Conservation (phyloP, 1,139 yeast species). For the Yamadazyma sp. region DNA sequence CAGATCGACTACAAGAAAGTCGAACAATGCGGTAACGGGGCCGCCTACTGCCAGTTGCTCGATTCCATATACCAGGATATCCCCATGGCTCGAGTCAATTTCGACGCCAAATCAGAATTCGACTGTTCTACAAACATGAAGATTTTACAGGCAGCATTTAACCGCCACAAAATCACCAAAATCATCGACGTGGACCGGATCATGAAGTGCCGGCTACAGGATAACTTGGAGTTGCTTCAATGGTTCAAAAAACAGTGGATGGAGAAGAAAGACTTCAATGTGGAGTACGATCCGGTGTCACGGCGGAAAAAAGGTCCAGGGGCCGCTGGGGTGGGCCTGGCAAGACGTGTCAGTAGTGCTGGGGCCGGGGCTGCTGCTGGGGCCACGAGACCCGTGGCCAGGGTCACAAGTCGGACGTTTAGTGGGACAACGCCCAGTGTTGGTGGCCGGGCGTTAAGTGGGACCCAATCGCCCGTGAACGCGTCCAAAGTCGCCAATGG, state of each 20-base stretch:
- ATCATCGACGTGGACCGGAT: constrained; percentile 78
- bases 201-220: constrained; percentile 88
- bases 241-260: constrained; percentile 88
- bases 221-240: constrained; percentile 88
- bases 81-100: constrained; percentile 75
- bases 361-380: constrained; percentile 18
- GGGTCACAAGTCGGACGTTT: neutral
- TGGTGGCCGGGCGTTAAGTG: constrained; percentile 2
- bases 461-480: neutral
- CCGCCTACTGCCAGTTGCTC: constrained; percentile 88
- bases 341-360: constrained; percentile 9
- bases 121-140: constrained; percentile 82
- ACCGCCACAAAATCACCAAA: constrained; percentile 68
- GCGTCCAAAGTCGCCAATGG: neutral
- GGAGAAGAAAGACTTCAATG: constrained; percentile 60
- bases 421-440: constrained; percentile 2
- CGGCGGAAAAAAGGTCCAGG: constrained; percentile 19
- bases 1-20: constrained; percentile 69
- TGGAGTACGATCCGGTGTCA: constrained; percentile 60
- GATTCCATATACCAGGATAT: constrained; percentile 82
- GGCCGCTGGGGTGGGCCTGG: neutral
- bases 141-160: constrained; percentile 75
- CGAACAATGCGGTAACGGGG: constrained; percentile 95
- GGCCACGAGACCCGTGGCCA: constrained; percentile 12
- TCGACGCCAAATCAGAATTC: constrained; percentile 63